phyloP scores from a whole-genome alignment of 176 grass and related monocot species.

The Triticum monococcum region DNA sequence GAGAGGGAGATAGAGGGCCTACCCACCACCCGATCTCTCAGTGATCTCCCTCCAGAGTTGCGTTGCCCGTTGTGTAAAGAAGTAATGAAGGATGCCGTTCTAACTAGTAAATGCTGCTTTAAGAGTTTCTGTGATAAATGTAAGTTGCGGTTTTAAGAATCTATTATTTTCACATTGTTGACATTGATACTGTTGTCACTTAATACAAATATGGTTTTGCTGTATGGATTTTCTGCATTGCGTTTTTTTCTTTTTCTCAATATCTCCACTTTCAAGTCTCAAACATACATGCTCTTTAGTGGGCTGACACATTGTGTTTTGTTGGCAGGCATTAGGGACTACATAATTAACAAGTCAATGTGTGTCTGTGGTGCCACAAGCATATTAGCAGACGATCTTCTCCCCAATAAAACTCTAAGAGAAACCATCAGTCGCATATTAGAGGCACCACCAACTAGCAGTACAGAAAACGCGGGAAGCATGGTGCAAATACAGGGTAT shows the following conservation, averaged over 20 bases:
- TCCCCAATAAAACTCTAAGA: slow-evolving; percentile 94
- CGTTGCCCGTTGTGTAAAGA: slow-evolving; percentile 93
- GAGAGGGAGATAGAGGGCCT: slow-evolving; percentile 97
- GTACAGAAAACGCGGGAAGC: slow-evolving; percentile 81
- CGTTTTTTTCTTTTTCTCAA: neutral
- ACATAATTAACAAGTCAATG: slow-evolving; percentile 74
- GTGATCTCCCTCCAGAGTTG: slow-evolving; percentile 86
- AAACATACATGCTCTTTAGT: neutral
- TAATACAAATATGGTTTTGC: slow-evolving; percentile 7
- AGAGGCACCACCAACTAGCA: slow-evolving; percentile 83
- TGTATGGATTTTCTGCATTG: slow-evolving; percentile 1
- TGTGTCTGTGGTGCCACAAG: slow-evolving; percentile 88
- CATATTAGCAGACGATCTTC: slow-evolving; percentile 92
- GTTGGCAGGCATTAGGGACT: slow-evolving; percentile 80
- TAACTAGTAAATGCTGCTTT: slow-evolving; percentile 99
- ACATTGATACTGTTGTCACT: slow-evolving; percentile 4
- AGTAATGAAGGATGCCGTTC: slow-evolving; percentile 98
- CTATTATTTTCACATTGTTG: slow-evolving; percentile 9
- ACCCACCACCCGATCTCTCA: slow-evolving; percentile 58
- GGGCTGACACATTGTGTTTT: slow-evolving; percentile 37
- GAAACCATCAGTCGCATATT: slow-evolving; percentile 90
- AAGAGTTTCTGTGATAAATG: slow-evolving; percentile 99
- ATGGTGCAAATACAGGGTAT: slow-evolving; percentile 79
- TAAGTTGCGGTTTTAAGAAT: slow-evolving; percentile 34
- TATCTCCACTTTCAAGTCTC: slow-evolving; percentile 20